Base-by-base conservation (phyloP, 352 stramenopile species). In the Phytopythium kandeliae region DNA sequence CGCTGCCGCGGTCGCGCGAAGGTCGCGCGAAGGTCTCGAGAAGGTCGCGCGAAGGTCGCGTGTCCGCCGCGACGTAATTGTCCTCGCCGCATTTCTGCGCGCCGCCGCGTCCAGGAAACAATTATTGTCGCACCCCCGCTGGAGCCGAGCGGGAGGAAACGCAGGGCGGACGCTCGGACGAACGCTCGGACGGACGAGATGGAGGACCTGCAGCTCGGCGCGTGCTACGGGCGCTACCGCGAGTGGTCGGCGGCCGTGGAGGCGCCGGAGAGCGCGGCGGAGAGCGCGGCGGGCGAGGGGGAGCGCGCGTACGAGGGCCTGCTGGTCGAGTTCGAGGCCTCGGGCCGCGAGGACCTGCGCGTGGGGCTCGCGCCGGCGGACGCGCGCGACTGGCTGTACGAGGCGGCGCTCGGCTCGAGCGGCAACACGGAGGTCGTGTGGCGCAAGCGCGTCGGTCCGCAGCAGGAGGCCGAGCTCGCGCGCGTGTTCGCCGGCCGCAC, bases 361-460 rank as follows among this genome's bases (percentile, higher is more conserved):
- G 66, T 91, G 3, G 79, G 77, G 2, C 86, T 89, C 31, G 79
- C 79, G 35, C 26, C 58, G 48, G 22, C 52, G 46, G 41, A 57
- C 16, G 36, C 30, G 37, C 62, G 48, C 3, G 58, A 86, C 28
- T 89, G 77, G 77, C 54, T 53, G 28, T 89, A 85, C 57, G 79
- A 91, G 54, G 65, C 87, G 28, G 73, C 72, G 4, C 44, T 89
- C 35, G 79, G 79, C 37, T 78, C 65, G 28, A 91, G 67, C 48
- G 79, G 79, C 58, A 91, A 91, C 37, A 91, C 79, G 10, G 79
- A 91, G 57, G 48, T 91, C 21, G 63, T 85, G 22, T 85, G 71
- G 65, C 70, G 77, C 35, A 89, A 89, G 69, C 58, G 62, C 46
- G 54, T 65, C 3, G 56, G 65, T 15, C 62, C 54, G 54, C 54